Evolutionary conservation across 495 filamentous ascomycete species (phyloP), one percentile per base, ranked within the genome.

Genomic region (Pyrenopolyporus hunteri): DNA sequence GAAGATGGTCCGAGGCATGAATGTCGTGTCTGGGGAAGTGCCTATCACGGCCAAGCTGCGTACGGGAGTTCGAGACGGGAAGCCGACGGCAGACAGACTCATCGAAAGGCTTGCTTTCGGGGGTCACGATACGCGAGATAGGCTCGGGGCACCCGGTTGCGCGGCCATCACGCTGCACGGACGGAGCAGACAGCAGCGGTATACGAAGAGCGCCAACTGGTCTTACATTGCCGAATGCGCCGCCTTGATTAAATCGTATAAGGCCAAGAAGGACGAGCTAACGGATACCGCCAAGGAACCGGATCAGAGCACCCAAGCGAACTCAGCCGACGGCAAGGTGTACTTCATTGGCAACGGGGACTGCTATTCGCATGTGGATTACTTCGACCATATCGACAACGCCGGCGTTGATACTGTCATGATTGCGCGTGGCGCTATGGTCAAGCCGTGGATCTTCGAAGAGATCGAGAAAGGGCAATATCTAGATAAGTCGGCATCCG

Each of bases 381-480:
- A 98, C 71, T 84, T 86, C 51, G 71, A 85, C 33, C 90, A 94
- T 68, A 78, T 98, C 40, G 80, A 86, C 23, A 82, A 90, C 47
- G 83, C 89, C 20, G 82, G 83, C 17, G 92, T 97, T 13, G 92
- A 97, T 75, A 83, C 82, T 7, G 89, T 95, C 59, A 98, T 98
- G 93, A 82, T 97, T 47, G 93, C 85, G 10, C 87, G 93, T 49
- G 93, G 93, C 37, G 93, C 93, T 4, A 78, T 98, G 56, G 89
- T 97, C 74, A 98, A 98, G 76, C 92, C 95, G 1, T 98, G 94
- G 94, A 74, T 98, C 45, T 98, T 97, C 70, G 94, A 98, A 70
- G 94, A 98, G 73, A 98, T 98, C 57, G 85, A 89, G 57, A 81
- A 83, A 28, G 89, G 90, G 1, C 95, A 98, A 73, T 97, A 98